Evolutionary conservation across 2,329 filamentous ascomycete genomes (phyloP).

Genomic region (Raffaelea ambrosiae): DNA sequence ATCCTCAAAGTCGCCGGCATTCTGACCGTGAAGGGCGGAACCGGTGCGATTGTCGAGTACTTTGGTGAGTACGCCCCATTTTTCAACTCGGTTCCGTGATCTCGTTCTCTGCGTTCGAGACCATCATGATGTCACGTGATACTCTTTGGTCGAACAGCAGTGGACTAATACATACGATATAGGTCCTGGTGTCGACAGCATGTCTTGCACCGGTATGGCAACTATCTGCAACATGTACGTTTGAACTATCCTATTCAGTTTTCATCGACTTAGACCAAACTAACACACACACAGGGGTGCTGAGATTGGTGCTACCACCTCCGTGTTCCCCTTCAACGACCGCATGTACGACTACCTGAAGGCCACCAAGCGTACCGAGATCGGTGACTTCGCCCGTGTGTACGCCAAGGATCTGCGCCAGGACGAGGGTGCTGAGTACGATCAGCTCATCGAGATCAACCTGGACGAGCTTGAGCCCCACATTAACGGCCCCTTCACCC

Average conservation of each 20-base stretch:
- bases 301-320: constrained; percentile 80
- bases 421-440: constrained; percentile 89
- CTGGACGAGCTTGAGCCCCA: constrained; percentile 91
- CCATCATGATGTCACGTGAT: background rate
- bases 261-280: too few relatives aligned
- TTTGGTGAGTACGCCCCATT: too few relatives aligned
- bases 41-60: constrained; percentile 82
- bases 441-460: constrained; percentile 94
- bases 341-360: constrained; percentile 93
- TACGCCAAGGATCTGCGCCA: constrained; percentile 81
- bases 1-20: constrained; percentile 97
- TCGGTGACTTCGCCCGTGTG: constrained; percentile 78
- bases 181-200: constrained; percentile 59
- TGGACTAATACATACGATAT: too few relatives aligned
- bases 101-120: too few relatives aligned
- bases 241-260: background rate
- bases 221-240: constrained; percentile 66
- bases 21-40: constrained; percentile 95
- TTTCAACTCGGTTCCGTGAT: too few relatives aligned
- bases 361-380: constrained; percentile 82
- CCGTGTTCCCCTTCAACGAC: constrained; percentile 95
- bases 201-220: constrained; percentile 80
- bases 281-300: constrained; percentile 27
- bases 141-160: too few relatives aligned
- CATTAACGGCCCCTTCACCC: constrained; percentile 98